Base-by-base conservation (phyloP, 345 rosid species). In the Excoecaria agallocha region DNA sequence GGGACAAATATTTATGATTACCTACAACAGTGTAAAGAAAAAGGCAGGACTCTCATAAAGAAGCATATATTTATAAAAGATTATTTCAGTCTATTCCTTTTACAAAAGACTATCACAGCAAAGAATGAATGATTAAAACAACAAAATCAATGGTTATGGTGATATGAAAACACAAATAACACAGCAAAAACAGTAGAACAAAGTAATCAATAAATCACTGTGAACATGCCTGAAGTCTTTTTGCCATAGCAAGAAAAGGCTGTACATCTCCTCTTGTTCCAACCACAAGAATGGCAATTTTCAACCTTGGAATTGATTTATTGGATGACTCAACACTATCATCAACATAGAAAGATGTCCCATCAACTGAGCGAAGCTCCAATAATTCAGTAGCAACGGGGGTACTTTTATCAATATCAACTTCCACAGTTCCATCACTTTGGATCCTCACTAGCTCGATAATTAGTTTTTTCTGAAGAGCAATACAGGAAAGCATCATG, bases 191-290 rank as follows among this genome's bases (percentile, higher is more conserved):
- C 8, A 70, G 68, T 20, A 49, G 55, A 45, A 8, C 55, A 68
- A 39, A 55, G 61, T 39, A 59, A 75, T 43, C 52, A 78, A 49
- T n/a, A 15, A 20, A 66, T 25, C 25, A 76, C 13, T 46, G 65
- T 24, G 51, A 78, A 80, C 83, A 66, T 81, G 83, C 99, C 97
- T 95, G 99, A 76, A 95, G 98, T 80, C 96, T 88, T 80, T 89
- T 93, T 73, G 99, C 98, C 77, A 95, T 90, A 71, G 99, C 99
- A 62, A 95, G 73, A 83, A 95, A 95, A 58, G 98, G 89, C 72
- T 93, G 99, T 45, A 95, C 99, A 87, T 95, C 98, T 87, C 99
- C 99, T 80, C 98, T 91, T 37, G 99, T 95, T 80, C 99, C 99
- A 69, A 95, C 99, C 73, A 95, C 92, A 80, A 95, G 98, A 54